Evolutionary conservation across 352 stramenopile genomes (phyloP).

Genomic region (Phytophthora multivora): DNA sequence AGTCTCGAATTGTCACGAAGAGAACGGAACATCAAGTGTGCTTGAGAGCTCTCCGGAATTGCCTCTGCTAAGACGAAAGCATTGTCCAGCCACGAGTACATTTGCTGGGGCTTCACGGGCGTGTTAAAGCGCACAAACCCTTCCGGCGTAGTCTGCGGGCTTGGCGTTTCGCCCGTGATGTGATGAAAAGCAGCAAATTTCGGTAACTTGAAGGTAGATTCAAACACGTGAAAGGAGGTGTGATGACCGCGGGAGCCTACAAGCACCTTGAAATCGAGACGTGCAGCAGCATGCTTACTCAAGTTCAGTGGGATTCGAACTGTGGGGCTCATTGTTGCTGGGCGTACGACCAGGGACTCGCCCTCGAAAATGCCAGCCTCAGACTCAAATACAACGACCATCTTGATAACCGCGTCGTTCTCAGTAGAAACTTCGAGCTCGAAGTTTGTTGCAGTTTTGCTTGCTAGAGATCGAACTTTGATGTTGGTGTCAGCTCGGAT

Average conservation of each 20-base stretch:
- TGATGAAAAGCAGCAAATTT: constrained; percentile 89
- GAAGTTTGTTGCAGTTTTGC: constrained; percentile 54
- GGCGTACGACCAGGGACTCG: constrained; percentile 78
- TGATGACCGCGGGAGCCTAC: constrained; percentile 85
- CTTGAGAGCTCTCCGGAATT: constrained; percentile 42
- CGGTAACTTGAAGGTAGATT: constrained; percentile 72
- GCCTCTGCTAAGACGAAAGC: constrained; percentile 57
- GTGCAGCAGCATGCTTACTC: constrained; percentile 68
- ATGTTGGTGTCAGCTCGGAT: constrained; percentile 67
- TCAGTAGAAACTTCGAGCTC: constrained; percentile 87
- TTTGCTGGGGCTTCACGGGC: constrained; percentile 73
- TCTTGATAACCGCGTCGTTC: constrained; percentile 89
- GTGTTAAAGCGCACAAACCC: constrained; percentile 75
- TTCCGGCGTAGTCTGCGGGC: constrained; percentile 36
- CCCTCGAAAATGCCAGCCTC: constrained; percentile 88
- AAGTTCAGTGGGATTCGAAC: constrained; percentile 64
- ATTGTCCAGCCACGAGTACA: constrained; percentile 73
- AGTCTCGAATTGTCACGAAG: constrained; percentile 60
- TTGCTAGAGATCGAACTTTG: constrained; percentile 59
- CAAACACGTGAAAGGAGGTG: constrained; percentile 88
- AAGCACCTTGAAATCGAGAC: constrained; percentile 73
- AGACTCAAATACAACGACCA: constrained; percentile 86
- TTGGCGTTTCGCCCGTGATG: constrained; percentile 35
- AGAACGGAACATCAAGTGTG: constrained; percentile 67
- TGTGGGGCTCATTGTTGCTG: constrained; percentile 45